Evolutionary conservation across 192 early-diverging fungal genomes (phyloP), one percentile per base, ranked within the genome.

Genomic region (Coemansia sp.): DNA sequence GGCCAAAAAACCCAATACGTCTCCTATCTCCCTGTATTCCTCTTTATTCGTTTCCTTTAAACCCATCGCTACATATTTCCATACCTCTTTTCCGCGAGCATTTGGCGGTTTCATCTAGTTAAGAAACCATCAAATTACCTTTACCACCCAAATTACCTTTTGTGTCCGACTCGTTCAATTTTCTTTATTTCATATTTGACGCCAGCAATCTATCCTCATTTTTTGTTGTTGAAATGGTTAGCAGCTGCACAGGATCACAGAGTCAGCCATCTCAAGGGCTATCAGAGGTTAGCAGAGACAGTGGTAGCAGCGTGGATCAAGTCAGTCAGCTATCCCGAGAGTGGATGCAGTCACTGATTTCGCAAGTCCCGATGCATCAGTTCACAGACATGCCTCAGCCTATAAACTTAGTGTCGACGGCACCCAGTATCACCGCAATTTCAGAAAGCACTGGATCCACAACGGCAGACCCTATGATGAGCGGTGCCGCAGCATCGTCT

Each of bases 321-420:
- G 12, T 14, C 7, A 48, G 34, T 11, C 59, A 69, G 67, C 4
- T 75, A 40, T 57, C 59, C 12, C 60, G 60, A 22, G 61, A 59
- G 40, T 79, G 76, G 76, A 45, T 79, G 32, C 68, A 79, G 45
- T 64, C 76, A 8, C 38, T 73, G 3, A 70, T 63, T 4, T 52
- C 61, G 5, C 61, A 63, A 5, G 49, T 22, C 31, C 38, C 60
- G 12, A 48, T 78, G n/a, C 31, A 60, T 8, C 71, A 66, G 52
- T 59, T 65, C 0, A 30, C n/a, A 10, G 18, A n/a, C 16, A 56
- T 67, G 51, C 32, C 57, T 18, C 63, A 58, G 16, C 20, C 61
- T 14, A 10, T 22, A 22, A 18, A 6, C 28, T 14, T 54, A 20
- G 54, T 25, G 6, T 33, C 36, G n/a, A 25, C 34, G 30, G 57